Evolutionary conservation across 164 flowering plant species (phyloP), one percentile per base, ranked within the genome.

Genomic region (Liriodendron chinense): DNA sequence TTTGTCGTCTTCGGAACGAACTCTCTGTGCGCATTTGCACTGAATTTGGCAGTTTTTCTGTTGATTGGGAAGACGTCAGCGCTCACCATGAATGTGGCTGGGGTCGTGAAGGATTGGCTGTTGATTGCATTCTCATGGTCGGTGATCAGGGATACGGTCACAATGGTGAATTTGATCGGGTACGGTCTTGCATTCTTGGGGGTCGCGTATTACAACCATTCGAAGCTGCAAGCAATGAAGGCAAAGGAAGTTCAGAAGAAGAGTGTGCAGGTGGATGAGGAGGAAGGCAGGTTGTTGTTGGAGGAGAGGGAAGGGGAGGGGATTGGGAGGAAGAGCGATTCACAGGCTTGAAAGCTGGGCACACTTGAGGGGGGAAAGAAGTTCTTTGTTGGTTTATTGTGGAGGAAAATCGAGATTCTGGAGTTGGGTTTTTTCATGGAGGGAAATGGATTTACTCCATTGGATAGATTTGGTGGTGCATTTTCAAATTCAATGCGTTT

Each of bases 61-160:
- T 72, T 84, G 12, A 82, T 86, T 10, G 86, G 86, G 22, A 86
- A 86, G 84, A 84, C 86, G 0, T 84, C 86, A 2, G 88, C 85
- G 4, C 49, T 84, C 20, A 84, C 86, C 7, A 86, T 86, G 88
- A 86, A 86, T 68, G 86, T 85, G 12, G 88, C 86, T 12, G 88
- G 88, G 20, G 86, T 85, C 2, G 88, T 85, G 5, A 85, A 85
- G 77, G 88, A 85, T 72, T 85, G 87, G 87, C 67, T 85, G 43
- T 77, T 85, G 78, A 85, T 85, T 65, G 87, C 83, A 2, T 85
- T 85, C 61, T 85, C 88, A 16, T 85, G 88, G 88, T 80, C 83
- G n/a, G 86, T 86, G 71, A 86, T 86, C 71, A 77, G 77, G 77
- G 88, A 86, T 66, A 80, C 86, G 0, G 85, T 86, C 7, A 86